Evolutionary conservation across 495 filamentous ascomycete species (phyloP).

Genomic region (Penicillium longicatenatum): DNA sequence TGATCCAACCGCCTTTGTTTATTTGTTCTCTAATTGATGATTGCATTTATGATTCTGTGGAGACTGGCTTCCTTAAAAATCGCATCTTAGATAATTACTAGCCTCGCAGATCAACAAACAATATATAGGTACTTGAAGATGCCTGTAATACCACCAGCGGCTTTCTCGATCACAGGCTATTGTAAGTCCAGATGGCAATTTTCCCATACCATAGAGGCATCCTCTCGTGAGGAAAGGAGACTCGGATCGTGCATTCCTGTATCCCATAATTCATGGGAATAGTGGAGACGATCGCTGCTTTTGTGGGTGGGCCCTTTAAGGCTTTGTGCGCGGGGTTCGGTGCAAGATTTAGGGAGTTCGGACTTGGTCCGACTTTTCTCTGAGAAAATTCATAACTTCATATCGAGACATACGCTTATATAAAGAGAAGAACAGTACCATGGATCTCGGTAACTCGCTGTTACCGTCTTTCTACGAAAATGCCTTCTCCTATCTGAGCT

Average conservation of each 20-base stretch:
- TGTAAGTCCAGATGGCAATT: too few species aligned
- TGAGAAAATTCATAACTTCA: not conserved
- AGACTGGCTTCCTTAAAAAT: too few species aligned
- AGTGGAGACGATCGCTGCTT: too few species aligned
- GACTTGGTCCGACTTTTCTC: not conserved
- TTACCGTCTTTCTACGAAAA: constrained; percentile 7
- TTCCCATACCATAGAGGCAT: too few species aligned
- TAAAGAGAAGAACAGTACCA: not conserved
- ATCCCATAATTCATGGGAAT: not conserved
- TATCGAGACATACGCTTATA: not conserved
- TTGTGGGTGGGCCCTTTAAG: not conserved
- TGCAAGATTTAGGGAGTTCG: not conserved
- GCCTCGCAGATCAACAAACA: too few species aligned
- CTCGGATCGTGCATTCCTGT: not conserved
- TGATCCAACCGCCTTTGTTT: not conserved
- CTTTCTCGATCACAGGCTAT: too few species aligned
- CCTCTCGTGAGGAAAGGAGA: too few species aligned
- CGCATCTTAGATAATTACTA: too few species aligned
- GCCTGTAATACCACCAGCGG: too few species aligned
- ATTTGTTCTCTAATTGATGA: too few species aligned
- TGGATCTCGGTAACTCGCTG: constrained; percentile 10
- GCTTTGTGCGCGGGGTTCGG: constrained; percentile 1
- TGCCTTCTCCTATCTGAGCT: constrained; percentile 6
- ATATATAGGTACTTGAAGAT: too few species aligned
- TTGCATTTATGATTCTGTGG: too few species aligned